These are phyloP conservation scores for Solanum piurae DNA, from an alignment of 257 asterid species.

Conservation along the genomic window DNA sequence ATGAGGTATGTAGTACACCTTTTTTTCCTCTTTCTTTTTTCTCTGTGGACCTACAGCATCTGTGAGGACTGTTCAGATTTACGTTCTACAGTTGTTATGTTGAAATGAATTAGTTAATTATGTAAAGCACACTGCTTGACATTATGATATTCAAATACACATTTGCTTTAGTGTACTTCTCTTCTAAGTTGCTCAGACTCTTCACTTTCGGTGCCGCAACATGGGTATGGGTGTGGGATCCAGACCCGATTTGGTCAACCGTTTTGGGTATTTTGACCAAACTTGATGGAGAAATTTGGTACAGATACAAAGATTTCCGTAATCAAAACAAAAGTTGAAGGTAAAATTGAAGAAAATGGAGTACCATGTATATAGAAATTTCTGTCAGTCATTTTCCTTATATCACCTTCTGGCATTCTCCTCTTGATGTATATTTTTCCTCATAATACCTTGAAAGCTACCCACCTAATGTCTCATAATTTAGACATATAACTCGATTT, in stretches of 20 bases:
- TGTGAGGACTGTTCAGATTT: neutral
- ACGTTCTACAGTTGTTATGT: neutral
- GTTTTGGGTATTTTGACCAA: neutral
- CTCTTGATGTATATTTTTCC: neutral
- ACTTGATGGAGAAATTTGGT: neutral
- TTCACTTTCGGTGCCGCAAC: neutral
- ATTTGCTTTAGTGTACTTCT: neutral
- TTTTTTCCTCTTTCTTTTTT: neutral
- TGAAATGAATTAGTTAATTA: neutral
- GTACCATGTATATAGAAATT: neutral
- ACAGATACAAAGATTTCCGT: neutral
- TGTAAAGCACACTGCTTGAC: neutral
- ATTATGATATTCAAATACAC: neutral
- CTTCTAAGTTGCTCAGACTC: neutral
- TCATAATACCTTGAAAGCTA: neutral
- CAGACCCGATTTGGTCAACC: neutral
- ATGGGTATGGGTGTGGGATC: neutral
- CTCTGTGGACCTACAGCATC: neutral
- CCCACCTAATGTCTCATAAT: neutral
- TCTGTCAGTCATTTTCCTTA: neutral
- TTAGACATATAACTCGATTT: neutral
- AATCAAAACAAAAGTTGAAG: neutral
- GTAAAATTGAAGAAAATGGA: neutral
- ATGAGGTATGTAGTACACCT: constrained; percentile 49
- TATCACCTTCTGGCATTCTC: neutral